phyloP scores from a whole-genome alignment of 2,329 filamentous ascomycete genomes.

The Niveomyces coronatus region DNA sequence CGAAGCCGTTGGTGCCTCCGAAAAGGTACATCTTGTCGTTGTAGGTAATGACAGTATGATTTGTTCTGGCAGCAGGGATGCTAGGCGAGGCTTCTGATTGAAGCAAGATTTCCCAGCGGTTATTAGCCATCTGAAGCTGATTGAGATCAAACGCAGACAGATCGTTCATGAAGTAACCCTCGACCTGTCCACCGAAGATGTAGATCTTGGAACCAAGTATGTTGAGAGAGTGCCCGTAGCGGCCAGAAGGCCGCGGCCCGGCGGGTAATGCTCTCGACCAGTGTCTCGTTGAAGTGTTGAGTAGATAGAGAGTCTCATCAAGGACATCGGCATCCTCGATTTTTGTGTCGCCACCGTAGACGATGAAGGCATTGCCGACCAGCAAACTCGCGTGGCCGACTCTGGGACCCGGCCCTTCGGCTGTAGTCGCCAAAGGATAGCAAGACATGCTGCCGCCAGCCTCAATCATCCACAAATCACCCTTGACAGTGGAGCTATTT shows the following conservation, averaged over 20 bases:
- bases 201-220: constrained; percentile 96
- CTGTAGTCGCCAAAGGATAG: constrained; percentile 82
- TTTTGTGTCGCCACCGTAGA: constrained; percentile 97
- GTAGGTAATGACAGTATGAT: constrained; percentile 84
- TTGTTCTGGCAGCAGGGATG: constrained; percentile 81
- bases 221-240: constrained; percentile 93
- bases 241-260: constrained; percentile 73
- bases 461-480: constrained; percentile 96
- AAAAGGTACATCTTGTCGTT: constrained; percentile 96
- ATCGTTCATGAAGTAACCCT: constrained; percentile 97
- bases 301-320: constrained; percentile 89
- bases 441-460: constrained; percentile 79
- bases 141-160: constrained; percentile 92
- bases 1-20: constrained; percentile 87
- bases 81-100: constrained; percentile 42
- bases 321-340: constrained; percentile 84
- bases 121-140: constrained; percentile 79
- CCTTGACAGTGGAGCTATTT: constrained; percentile 90
- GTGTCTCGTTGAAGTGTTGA: constrained; percentile 96
- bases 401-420: constrained; percentile 87
- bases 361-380: constrained; percentile 97
- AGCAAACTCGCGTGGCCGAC: constrained; percentile 90
- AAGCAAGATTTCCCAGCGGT: constrained; percentile 90
- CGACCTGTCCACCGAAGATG: constrained; percentile 94
- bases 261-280: constrained; percentile 92